Conservation (phyloP, 1,139 yeast genomes). For the Kodamaea fungicola region DNA sequence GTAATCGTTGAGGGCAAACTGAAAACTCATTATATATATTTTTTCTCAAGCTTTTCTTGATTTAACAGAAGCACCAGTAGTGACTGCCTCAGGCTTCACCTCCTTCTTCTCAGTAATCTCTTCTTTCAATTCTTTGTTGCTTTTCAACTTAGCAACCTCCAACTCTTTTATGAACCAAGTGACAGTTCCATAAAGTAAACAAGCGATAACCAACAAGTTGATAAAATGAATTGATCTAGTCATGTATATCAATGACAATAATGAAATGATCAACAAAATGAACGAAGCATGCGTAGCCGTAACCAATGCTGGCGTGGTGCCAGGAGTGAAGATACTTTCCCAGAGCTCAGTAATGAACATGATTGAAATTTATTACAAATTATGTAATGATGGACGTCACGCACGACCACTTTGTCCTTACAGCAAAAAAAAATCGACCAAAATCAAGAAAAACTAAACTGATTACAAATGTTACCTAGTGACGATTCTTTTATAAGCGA, state of each 20-base stretch:
- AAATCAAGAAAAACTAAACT: background rate
- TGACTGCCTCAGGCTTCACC: background rate
- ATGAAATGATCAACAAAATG: slow-evolving; percentile 47
- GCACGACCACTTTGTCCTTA: slow-evolving; percentile 8
- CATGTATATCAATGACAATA: slow-evolving; percentile 55
- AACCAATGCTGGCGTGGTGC: slow-evolving; percentile 82
- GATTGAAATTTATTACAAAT: slow-evolving; percentile 5
- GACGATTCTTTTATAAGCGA: slow-evolving; percentile 64
- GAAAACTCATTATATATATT: slow-evolving; percentile 26
- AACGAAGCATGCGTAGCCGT: slow-evolving; percentile 78
- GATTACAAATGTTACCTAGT: slow-evolving; percentile 19
- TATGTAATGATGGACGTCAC: too few relatives aligned
- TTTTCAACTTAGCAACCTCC: slow-evolving; percentile 47
- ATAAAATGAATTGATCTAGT: slow-evolving; percentile 76
- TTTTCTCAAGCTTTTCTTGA: slow-evolving; percentile 13
- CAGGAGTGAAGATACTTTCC: slow-evolving; percentile 93
- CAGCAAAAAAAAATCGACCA: slow-evolving; percentile 2
- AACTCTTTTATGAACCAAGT: slow-evolving; percentile 86
- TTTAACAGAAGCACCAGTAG: slow-evolving; percentile 9
- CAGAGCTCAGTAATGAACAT: slow-evolving; percentile 69
- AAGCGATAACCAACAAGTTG: slow-evolving; percentile 66
- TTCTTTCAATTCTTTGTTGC: slow-evolving; percentile 31
- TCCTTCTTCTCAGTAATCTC: slow-evolving; percentile 9
- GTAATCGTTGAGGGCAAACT: slow-evolving; percentile 31
- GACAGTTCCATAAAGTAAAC: slow-evolving; percentile 71